These are phyloP conservation scores for Zygnema circumcarinatum DNA, from an alignment of 139 green algal species.

Conservation along the genomic window DNA sequence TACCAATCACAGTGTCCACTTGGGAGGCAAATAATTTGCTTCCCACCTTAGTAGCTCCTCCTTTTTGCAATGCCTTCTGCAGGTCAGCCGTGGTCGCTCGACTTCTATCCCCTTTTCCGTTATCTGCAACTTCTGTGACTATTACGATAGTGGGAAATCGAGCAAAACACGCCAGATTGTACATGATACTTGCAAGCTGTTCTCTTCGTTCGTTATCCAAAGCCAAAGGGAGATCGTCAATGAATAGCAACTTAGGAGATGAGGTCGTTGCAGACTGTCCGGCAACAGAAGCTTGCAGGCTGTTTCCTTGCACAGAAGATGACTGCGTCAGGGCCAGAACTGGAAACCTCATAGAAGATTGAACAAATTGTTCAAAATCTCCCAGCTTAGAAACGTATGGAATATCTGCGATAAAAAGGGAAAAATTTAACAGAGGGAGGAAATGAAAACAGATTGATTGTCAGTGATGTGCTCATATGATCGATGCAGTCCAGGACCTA, in stretches of 20 bases:
- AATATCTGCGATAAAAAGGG: neutral
- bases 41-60: neutral
- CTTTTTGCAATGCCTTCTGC: neutral
- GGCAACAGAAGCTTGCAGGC: neutral
- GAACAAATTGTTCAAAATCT: neutral
- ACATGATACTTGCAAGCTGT: neutral
- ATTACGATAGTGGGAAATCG: neutral
- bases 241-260: neutral
- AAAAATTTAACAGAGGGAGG: too few species aligned
- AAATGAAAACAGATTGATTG: too few species aligned
- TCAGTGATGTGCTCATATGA: too few species aligned
- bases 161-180: neutral
- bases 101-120: neutral
- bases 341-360: neutral
- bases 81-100: neutral
- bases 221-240: neutral
- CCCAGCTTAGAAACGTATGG: neutral
- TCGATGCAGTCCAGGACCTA: too few species aligned
- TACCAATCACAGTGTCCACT: too few species aligned
- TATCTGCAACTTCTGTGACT: neutral
- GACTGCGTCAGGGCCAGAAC: neutral
- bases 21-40: too few species aligned
- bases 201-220: neutral
- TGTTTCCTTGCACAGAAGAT: neutral
- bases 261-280: neutral